These are phyloP conservation scores for Globisporangium parvum DNA, from an alignment of 352 stramenopile genomes.

Conservation along the genomic window DNA sequence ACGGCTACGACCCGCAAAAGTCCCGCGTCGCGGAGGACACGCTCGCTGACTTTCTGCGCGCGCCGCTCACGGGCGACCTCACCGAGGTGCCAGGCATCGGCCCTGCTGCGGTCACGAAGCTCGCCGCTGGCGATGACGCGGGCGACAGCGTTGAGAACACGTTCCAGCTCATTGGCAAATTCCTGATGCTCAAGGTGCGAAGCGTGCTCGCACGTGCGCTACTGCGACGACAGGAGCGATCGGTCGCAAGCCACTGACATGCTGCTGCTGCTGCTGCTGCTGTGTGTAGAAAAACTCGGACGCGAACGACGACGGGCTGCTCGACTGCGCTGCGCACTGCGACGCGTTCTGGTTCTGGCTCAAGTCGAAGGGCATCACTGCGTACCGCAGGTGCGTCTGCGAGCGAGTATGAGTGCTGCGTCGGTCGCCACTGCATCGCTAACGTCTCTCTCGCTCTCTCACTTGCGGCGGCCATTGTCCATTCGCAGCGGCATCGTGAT, in stretches of 20 bases:
- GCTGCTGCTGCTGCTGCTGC: constrained; percentile 6
- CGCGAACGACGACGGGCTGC: constrained; percentile 81
- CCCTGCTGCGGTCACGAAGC: constrained; percentile 82
- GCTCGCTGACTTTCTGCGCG: constrained; percentile 90
- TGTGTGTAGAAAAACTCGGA: constrained; percentile 64
- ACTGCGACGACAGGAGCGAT: too few relatives aligned
- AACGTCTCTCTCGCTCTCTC: neutral
- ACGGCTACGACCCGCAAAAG: constrained; percentile 90
- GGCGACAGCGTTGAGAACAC: constrained; percentile 92
- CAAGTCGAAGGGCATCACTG: constrained; percentile 92
- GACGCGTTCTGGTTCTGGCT: constrained; percentile 97
- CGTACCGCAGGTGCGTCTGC: constrained; percentile 80
- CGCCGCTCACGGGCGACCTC: constrained; percentile 89
- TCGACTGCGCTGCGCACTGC: constrained; percentile 92
- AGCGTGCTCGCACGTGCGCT: too few relatives aligned
- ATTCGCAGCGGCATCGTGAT: constrained; percentile 92
- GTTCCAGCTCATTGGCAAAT: constrained; percentile 97
- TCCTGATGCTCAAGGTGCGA: constrained; percentile 85
- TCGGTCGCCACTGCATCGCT: neutral
- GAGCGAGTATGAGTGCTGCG: neutral
- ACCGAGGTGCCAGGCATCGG: constrained; percentile 94
- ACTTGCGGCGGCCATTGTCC: neutral
- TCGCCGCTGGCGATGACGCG: constrained; percentile 70
- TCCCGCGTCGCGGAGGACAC: constrained; percentile 89
- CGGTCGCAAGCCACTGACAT: neutral